Evolutionary conservation across 1,284 basidiomycete species (phyloP).

Genomic region (Polyporus tsugae): DNA sequence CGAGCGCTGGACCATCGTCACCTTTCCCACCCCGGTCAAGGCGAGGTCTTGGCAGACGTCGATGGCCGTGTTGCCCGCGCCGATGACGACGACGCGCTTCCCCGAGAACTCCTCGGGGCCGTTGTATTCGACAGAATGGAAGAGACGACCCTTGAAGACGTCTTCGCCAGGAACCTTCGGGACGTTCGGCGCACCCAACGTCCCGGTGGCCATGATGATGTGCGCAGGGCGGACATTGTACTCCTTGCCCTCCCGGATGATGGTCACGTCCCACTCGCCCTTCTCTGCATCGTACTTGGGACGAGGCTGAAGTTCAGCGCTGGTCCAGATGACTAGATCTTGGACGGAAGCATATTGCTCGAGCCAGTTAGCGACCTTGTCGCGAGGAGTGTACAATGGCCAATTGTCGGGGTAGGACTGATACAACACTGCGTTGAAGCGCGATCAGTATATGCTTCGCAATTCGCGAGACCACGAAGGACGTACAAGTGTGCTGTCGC

Average conservation of each 20-base stretch:
- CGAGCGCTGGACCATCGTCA: constrained; percentile 45
- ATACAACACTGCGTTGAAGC: constrained; percentile 45
- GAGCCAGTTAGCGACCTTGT: constrained; percentile 67
- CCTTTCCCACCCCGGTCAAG: constrained; percentile 44
- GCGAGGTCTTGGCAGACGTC: constrained; percentile 56
- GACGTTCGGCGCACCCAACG: constrained; percentile 54
- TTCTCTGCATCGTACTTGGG: constrained; percentile 48
- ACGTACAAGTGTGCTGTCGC: constrained; percentile 44
- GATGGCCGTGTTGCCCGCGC: constrained; percentile 56
- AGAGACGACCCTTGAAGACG: constrained; percentile 49
- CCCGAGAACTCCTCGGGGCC: constrained; percentile 50
- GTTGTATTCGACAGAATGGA: constrained; percentile 53
- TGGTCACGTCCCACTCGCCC: constrained; percentile 58
- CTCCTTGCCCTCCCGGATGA: constrained; percentile 49
- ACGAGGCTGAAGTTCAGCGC: constrained; percentile 48
- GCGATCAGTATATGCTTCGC: neutral
- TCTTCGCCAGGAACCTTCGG: constrained; percentile 51
- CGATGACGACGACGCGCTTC: constrained; percentile 60
- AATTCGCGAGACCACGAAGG: neutral
- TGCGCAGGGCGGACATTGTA: constrained; percentile 59
- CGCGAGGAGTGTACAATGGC: constrained; percentile 40
- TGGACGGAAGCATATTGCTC: constrained; percentile 68
- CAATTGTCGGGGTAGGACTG: constrained; percentile 42
- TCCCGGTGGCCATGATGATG: constrained; percentile 67
- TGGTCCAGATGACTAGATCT: constrained; percentile 72